Percentiles rank a stretch among this genome's conserved stretches.
Evolutionary conservation across 257 asterid species (phyloP).

Genomic region (Cruciata laevipes): DNA sequence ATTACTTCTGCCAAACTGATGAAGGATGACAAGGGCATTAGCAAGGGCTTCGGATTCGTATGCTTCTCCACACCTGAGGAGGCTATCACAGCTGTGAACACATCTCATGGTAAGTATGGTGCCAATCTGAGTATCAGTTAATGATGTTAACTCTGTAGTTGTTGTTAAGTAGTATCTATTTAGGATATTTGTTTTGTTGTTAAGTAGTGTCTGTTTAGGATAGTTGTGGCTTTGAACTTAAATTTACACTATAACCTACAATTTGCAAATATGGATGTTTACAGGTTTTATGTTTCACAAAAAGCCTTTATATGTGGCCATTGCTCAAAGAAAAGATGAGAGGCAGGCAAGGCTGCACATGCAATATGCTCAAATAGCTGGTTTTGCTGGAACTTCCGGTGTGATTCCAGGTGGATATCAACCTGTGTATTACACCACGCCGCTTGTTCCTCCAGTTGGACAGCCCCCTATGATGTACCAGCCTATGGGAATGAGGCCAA

Average conservation of each 20-base stretch:
- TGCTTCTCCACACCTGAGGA: slow-evolving; percentile 80
- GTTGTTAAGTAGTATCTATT: neutral
- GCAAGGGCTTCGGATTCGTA: slow-evolving; percentile 87
- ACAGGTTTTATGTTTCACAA: slow-evolving; percentile 60
- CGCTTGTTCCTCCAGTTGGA: slow-evolving; percentile 46
- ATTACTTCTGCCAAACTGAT: slow-evolving; percentile 72
- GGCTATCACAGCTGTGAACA: slow-evolving; percentile 57
- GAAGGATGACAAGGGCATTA: slow-evolving; percentile 72
- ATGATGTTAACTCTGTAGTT: no score
- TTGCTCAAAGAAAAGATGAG: slow-evolving; percentile 91
- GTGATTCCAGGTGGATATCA: slow-evolving; percentile 57
- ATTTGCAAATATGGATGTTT: slow-evolving; percentile 9
- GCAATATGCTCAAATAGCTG: slow-evolving; percentile 49
- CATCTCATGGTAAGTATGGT: slow-evolving; percentile 44
- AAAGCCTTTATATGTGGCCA: slow-evolving; percentile 69
- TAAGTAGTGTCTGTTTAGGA: neutral
- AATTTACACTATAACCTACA: neutral
- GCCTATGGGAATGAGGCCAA: slow-evolving; percentile 51
- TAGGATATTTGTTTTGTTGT: no score
- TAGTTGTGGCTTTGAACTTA: neutral
- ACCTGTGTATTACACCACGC: slow-evolving; percentile 49
- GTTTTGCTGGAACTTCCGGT: slow-evolving; percentile 46
- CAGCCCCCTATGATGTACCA: slow-evolving; percentile 50
- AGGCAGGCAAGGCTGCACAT: slow-evolving; percentile 60
- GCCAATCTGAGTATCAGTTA: neutral